A percentile compares a stretch with the other conserved stretches of the same genome.
These are phyloP conservation scores for Chrysosporium queenslandicum DNA, from an alignment of 2,329 filamentous ascomycete species.

Conservation along the genomic window DNA sequence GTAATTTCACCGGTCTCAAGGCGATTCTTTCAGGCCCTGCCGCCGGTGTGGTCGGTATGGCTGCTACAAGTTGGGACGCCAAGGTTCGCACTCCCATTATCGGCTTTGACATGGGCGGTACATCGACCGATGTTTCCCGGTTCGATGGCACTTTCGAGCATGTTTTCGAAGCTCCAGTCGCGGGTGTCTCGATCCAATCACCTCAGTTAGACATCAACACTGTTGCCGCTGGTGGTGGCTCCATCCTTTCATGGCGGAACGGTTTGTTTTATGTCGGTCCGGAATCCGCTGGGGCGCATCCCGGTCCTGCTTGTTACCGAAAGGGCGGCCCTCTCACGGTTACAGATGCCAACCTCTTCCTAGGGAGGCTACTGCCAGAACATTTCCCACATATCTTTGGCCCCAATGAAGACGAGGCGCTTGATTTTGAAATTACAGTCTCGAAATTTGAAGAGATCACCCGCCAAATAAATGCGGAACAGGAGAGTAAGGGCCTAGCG, in stretches of 20 bases:
- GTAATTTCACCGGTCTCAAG: slow-evolving; percentile 67
- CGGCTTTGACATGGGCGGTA: slow-evolving; percentile 93
- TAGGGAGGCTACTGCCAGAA: slow-evolving; percentile 75
- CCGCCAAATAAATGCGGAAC: slow-evolving; percentile 65
- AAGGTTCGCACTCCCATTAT: slow-evolving; percentile 76
- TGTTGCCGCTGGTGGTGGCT: slow-evolving; percentile 70
- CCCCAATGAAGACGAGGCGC: slow-evolving; percentile 70
- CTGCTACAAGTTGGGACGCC: slow-evolving; percentile 78
- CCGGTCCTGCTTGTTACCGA: slow-evolving; percentile 82
- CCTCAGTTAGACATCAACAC: slow-evolving; percentile 93
- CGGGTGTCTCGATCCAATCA: slow-evolving; percentile 86
- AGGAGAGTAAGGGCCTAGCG: slow-evolving; percentile 36
- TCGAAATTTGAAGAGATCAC: slow-evolving; percentile 66
- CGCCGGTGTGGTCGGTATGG: slow-evolving; percentile 89
- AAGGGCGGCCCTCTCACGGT: slow-evolving; percentile 86
- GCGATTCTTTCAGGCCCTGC: slow-evolving; percentile 85
- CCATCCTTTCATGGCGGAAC: slow-evolving; percentile 69
- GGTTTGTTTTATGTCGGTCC: slow-evolving; percentile 87
- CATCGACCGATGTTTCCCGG: slow-evolving; percentile 80
- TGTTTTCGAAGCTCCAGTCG: slow-evolving; percentile 87
- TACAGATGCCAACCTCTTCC: slow-evolving; percentile 81
- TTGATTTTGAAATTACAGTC: slow-evolving; percentile 67
- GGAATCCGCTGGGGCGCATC: slow-evolving; percentile 83
- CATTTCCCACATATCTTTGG: slow-evolving; percentile 97
- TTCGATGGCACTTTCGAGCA: slow-evolving; percentile 86